A percentile compares a stretch with the other conserved stretches of the same genome.
Conservation (phyloP, 169 alveolate genomes). For the Eimeria praecox region DNA sequence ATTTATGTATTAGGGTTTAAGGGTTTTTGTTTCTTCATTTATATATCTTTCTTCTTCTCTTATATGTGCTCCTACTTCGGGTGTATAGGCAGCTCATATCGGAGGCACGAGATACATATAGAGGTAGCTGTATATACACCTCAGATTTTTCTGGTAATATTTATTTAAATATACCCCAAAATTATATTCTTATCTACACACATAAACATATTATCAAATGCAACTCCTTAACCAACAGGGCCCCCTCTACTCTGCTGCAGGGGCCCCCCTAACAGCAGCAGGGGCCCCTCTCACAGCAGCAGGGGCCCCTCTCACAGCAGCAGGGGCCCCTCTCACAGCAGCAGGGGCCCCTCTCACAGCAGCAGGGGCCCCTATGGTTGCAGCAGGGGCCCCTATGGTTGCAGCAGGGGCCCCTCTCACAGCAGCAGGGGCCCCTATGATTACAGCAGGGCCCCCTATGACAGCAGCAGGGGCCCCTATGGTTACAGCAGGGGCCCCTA, state of each 20-base stretch:
- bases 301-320: neutral
- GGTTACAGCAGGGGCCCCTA: neutral
- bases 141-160: too few relatives aligned
- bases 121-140: too few relatives aligned
- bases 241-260: slow-evolving; percentile 9
- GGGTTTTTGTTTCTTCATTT: too few relatives aligned
- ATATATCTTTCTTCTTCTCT: too few relatives aligned
- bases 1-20: too few relatives aligned
- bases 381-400: neutral
- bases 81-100: too few relatives aligned
- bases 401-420: neutral
- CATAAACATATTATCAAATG: too few relatives aligned
- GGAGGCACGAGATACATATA: too few relatives aligned
- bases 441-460: neutral
- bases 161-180: too few relatives aligned
- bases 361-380: neutral
- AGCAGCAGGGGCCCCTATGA: neutral
- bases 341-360: neutral
- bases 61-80: too few relatives aligned
- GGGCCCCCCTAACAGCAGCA: neutral
- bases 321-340: neutral
- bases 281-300: neutral
- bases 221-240: neutral
- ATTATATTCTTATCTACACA: too few relatives aligned
- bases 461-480: slow-evolving; percentile 34